Percentiles rank a stretch among this genome's conserved stretches.
phyloP scores from a whole-genome alignment of 345 rosid genomes.

The Pelargonium nanum region DNA sequence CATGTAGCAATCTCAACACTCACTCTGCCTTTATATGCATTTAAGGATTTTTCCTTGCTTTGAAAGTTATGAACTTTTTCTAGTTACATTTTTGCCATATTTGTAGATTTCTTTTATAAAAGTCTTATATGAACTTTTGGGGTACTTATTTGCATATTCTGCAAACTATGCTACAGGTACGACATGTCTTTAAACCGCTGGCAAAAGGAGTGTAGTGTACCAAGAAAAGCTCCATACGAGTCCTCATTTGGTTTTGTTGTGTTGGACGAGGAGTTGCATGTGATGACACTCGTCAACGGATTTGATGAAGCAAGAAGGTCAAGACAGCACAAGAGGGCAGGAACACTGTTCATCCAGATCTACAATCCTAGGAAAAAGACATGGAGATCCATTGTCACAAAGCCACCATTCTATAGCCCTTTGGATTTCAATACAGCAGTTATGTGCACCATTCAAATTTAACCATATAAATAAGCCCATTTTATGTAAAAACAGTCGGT shows the following conservation, averaged over 20 bases:
- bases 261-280: conserved; percentile 60
- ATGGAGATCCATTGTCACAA: conserved; percentile 51
- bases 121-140: not conserved
- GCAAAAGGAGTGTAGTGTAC: conserved; percentile 51
- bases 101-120: not conserved
- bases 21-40: not conserved
- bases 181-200: conserved; percentile 51
- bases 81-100: not conserved
- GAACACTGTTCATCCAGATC: conserved; percentile 47
- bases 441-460: conserved; percentile 50
- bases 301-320: conserved; percentile 32
- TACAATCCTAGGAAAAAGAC: conserved; percentile 62
- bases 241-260: conserved; percentile 51
- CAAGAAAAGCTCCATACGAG: conserved; percentile 33
- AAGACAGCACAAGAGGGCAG: conserved; percentile 40
- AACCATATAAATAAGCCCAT: too few relatives aligned
- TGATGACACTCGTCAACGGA: conserved; percentile 42
- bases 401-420: conserved; percentile 37
- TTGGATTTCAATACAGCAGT: conserved; percentile 59
- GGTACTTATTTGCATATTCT: not conserved
- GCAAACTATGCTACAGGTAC: conserved; percentile 35
- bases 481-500: too few relatives aligned
- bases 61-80: not conserved
- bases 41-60: not conserved
- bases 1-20: not conserved